Evolutionary conservation across 164 flowering plant species (phyloP).

Genomic region (Macadamia tetraphylla): DNA sequence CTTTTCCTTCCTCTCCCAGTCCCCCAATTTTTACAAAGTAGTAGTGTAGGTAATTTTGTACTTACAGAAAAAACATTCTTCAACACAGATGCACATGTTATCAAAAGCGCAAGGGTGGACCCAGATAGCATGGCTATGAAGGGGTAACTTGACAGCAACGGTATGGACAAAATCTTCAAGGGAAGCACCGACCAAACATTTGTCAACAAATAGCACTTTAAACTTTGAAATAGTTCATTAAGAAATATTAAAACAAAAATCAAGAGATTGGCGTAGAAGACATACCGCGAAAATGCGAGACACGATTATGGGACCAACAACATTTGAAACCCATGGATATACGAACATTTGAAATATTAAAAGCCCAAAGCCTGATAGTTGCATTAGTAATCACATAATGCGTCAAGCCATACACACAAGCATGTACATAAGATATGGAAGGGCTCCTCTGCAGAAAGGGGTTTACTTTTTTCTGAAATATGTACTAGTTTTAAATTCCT

Average conservation of each 20-base stretch:
- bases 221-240: not conserved
- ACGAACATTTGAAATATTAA: constrained; percentile 43
- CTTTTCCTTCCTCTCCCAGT: too few relatives aligned
- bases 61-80: constrained; percentile 66
- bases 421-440: too few relatives aligned
- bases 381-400: too few relatives aligned
- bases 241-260: not conserved
- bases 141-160: constrained; percentile 56
- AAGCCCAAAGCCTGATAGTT: constrained; percentile 39
- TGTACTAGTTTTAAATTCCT: too few relatives aligned
- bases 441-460: too few relatives aligned
- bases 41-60: not conserved
- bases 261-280: not conserved
- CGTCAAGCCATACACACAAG: too few relatives aligned
- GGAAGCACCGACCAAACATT: not conserved
- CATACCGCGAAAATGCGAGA: constrained; percentile 54
- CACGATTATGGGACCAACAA: constrained; percentile 39
- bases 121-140: constrained; percentile 54
- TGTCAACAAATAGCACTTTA: not conserved
- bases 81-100: constrained; percentile 51
- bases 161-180: constrained; percentile 44
- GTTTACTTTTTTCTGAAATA: too few relatives aligned
- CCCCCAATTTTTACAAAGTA: too few relatives aligned
- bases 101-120: constrained; percentile 27
- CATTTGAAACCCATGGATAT: constrained; percentile 42